Percentiles rank a stretch among this genome's conserved stretches.
Conservation (phyloP, 495 filamentous ascomycete genomes). For the Aspergillus egyptiacus region DNA sequence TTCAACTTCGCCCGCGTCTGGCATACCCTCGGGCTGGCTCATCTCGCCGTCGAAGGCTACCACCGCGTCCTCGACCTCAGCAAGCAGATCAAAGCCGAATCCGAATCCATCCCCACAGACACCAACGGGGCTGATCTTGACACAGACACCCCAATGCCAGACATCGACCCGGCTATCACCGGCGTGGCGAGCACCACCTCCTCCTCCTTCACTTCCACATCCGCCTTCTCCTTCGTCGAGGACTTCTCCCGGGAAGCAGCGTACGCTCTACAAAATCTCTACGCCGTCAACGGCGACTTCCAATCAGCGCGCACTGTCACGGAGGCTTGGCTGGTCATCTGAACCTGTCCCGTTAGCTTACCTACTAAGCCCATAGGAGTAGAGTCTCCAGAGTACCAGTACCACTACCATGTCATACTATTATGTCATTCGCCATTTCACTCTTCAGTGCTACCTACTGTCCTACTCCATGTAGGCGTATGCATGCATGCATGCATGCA, state of each 20-base stretch:
- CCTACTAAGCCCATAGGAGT: too few species aligned
- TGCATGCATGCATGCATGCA: too few species aligned
- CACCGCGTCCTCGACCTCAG: slow-evolving; percentile 48
- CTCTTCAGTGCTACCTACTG: too few species aligned
- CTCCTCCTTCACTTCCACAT: too few species aligned
- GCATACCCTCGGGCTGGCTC: slow-evolving; percentile 70
- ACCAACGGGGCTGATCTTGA: too few species aligned
- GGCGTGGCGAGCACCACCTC: slow-evolving; percentile 10
- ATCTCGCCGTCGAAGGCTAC: slow-evolving; percentile 75
- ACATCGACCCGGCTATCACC: slow-evolving; percentile 10
- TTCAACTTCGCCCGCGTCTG: slow-evolving; percentile 82
- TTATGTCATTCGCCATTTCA: too few species aligned
- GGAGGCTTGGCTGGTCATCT: slow-evolving; percentile 39
- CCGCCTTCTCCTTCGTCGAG: slow-evolving; percentile 39
- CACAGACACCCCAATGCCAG: slow-evolving; percentile 9
- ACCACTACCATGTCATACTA: too few species aligned
- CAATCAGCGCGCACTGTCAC: slow-evolving; percentile 51
- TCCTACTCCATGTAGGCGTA: too few species aligned
- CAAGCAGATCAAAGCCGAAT: slow-evolving; percentile 31
- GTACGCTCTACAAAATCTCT: slow-evolving; percentile 64
- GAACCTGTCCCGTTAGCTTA: too few species aligned
- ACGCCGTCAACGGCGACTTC: slow-evolving; percentile 56
- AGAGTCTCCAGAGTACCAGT: too few species aligned
- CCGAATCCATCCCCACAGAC: background rate
- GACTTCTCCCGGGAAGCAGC: slow-evolving; percentile 70